Conservation (phyloP, 78 protist genomes). For the Polysphondylium violaceum region DNA sequence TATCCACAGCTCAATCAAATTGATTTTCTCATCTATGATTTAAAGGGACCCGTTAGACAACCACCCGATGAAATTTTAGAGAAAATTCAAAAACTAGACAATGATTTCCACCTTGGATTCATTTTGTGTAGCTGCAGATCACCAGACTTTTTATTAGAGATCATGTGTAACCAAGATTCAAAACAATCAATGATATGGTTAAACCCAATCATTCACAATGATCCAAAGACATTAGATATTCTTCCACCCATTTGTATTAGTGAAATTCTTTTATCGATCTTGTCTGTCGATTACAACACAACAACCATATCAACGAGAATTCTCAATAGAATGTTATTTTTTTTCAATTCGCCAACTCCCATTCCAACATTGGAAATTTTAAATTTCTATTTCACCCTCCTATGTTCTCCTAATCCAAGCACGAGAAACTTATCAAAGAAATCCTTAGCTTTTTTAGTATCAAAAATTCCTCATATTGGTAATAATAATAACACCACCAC, state of each 20-base stretch:
- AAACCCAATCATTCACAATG: constrained; percentile 61
- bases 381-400: constrained; percentile 43
- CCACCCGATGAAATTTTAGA: constrained; percentile 66
- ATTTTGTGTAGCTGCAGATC: constrained; percentile 39
- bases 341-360: constrained; percentile 22
- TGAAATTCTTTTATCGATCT: constrained; percentile 47
- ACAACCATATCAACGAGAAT: neutral
- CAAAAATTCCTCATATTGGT: neutral
- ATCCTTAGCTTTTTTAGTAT: constrained; percentile 8
- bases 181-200: constrained; percentile 58
- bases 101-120: constrained; percentile 40
- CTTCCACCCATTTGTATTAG: constrained; percentile 68
- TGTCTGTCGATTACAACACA: neutral
- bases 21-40: constrained; percentile 29
- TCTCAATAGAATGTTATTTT: constrained; percentile 7
- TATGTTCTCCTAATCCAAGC: neutral
- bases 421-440: constrained; percentile 17
- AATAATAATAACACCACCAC: neutral
- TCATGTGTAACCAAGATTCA: constrained; percentile 62
- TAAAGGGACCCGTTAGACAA: constrained; percentile 16
- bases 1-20: constrained; percentile 9
- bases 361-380: constrained; percentile 58
- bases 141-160: constrained; percentile 65
- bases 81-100: constrained; percentile 35
- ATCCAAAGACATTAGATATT: constrained; percentile 56